Evolutionary conservation across 352 stramenopile genomes (phyloP).

Genomic region (Albugo candida): DNA sequence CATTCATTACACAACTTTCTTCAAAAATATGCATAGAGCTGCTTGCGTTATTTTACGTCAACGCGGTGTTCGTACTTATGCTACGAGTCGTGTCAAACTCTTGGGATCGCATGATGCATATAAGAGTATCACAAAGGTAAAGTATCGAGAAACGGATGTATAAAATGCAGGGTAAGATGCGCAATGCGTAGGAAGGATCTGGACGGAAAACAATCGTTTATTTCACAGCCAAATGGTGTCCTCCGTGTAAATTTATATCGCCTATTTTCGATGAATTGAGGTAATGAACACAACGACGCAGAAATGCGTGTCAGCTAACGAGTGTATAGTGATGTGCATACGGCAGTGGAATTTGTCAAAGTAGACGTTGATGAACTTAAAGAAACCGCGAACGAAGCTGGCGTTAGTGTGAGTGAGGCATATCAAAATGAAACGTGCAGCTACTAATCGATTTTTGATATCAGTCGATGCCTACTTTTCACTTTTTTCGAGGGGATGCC

Average conservation of each 20-base stretch:
- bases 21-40: slow-evolving; percentile 3
- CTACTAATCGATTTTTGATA: no score
- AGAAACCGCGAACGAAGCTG: slow-evolving; percentile 55
- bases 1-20: not conserved
- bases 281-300: slow-evolving; percentile 10
- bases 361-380: slow-evolving; percentile 71
- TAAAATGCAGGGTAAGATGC: not conserved
- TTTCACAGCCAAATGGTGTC: slow-evolving; percentile 81
- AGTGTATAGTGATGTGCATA: slow-evolving; percentile 23
- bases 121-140: slow-evolving; percentile 38
- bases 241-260: slow-evolving; percentile 82
- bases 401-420: slow-evolving; percentile 40
- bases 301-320: not conserved
- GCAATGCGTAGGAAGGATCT: slow-evolving; percentile 21
- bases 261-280: slow-evolving; percentile 76
- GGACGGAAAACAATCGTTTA: slow-evolving; percentile 69
- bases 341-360: slow-evolving; percentile 66
- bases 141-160: slow-evolving; percentile 3
- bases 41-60: slow-evolving; percentile 6
- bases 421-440: no score
- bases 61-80: slow-evolving; percentile 16
- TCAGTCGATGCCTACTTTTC: slow-evolving; percentile 80
- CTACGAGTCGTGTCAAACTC: slow-evolving; percentile 45
- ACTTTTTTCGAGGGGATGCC: slow-evolving; percentile 62
- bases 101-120: slow-evolving; percentile 57